Conservation (phyloP, 352 stramenopile genomes). For the Globisporangium paroecandrum region DNA sequence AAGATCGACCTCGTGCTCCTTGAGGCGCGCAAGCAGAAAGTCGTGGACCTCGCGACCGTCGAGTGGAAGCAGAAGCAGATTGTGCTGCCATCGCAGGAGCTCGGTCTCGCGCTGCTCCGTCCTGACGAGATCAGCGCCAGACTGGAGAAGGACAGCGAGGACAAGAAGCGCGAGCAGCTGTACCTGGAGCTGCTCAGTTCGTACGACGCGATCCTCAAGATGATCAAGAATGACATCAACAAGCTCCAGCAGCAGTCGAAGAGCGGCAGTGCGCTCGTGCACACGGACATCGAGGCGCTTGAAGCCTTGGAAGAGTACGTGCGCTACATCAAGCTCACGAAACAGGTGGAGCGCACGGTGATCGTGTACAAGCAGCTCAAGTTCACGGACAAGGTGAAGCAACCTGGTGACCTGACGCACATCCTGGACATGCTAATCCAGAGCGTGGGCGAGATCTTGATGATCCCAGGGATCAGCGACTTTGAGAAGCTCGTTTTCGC, state of each 20-base stretch:
- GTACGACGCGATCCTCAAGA: slow-evolving; percentile 66
- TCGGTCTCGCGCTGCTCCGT: slow-evolving; percentile 62
- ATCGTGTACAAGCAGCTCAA: slow-evolving; percentile 69
- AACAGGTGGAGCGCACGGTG: slow-evolving; percentile 67
- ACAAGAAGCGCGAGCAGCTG: slow-evolving; percentile 67
- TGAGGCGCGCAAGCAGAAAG: slow-evolving; percentile 83
- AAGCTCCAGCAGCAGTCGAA: slow-evolving; percentile 79
- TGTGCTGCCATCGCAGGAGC: slow-evolving; percentile 65
- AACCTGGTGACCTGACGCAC: slow-evolving; percentile 67
- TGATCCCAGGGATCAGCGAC: slow-evolving; percentile 54
- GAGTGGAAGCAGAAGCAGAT: slow-evolving; percentile 80
- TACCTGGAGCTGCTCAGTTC: slow-evolving; percentile 72
- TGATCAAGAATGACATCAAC: slow-evolving; percentile 57
- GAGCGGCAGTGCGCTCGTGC: slow-evolving; percentile 64
- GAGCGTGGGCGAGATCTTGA: slow-evolving; percentile 73
- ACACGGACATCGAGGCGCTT: slow-evolving; percentile 68
- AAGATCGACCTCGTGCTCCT: slow-evolving; percentile 84
- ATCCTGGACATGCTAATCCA: slow-evolving; percentile 83
- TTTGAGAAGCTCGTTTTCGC: slow-evolving; percentile 44
- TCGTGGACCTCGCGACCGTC: slow-evolving; percentile 73
- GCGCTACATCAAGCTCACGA: slow-evolving; percentile 67
- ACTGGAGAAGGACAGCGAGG: slow-evolving; percentile 47
- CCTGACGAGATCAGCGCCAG: slow-evolving; percentile 70
- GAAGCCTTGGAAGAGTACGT: slow-evolving; percentile 71
- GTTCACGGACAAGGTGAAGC: slow-evolving; percentile 33